These are phyloP conservation scores for Cyphellophora europaea DNA, from an alignment of 2,329 filamentous ascomycete species.

Conservation along the genomic window DNA sequence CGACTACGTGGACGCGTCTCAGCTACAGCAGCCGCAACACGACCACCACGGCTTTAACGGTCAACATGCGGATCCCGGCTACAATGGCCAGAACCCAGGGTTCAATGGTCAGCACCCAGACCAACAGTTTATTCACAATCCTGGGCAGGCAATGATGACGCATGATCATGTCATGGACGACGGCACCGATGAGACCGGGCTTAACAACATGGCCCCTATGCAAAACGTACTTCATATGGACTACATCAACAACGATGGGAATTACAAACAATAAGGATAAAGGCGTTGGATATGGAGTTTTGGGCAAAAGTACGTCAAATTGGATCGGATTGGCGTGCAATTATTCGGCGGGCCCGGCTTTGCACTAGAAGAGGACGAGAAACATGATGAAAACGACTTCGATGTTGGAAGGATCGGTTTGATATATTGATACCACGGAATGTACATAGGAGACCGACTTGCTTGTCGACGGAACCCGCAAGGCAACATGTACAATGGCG, in stretches of 20 bases:
- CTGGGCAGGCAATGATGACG: slow-evolving; percentile 10
- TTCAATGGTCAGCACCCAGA: slow-evolving; percentile 4
- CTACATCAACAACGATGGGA: slow-evolving; percentile 16
- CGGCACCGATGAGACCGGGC: slow-evolving; percentile 12
- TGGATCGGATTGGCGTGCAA: too few relatives aligned
- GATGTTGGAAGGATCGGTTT: too few relatives aligned
- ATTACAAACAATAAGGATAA: slow-evolving; percentile 13
- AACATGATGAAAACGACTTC: too few relatives aligned
- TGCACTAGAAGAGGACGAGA: too few relatives aligned
- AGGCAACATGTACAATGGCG: too few relatives aligned
- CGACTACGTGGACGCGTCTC: slow-evolving; percentile 12
- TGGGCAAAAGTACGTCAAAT: too few relatives aligned
- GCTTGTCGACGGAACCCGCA: too few relatives aligned
- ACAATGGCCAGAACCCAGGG: neutral
- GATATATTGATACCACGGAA: too few relatives aligned
- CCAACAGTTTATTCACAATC: slow-evolving; percentile 13
- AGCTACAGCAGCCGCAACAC: slow-evolving; percentile 13
- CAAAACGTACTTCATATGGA: slow-evolving; percentile 19
- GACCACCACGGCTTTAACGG: slow-evolving; percentile 13
- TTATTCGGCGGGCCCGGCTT: too few relatives aligned
- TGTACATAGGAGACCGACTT: too few relatives aligned
- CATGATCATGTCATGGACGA: slow-evolving; percentile 19
- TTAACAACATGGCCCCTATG: slow-evolving; percentile 19
- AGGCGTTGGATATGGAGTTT: too few relatives aligned
- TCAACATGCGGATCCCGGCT: slow-evolving; percentile 5